A percentile compares a stretch with the other conserved stretches of the same genome.
phyloP scores from a whole-genome alignment of 2,329 filamentous ascomycete genomes.

The Macroventuria anomochaeta region DNA sequence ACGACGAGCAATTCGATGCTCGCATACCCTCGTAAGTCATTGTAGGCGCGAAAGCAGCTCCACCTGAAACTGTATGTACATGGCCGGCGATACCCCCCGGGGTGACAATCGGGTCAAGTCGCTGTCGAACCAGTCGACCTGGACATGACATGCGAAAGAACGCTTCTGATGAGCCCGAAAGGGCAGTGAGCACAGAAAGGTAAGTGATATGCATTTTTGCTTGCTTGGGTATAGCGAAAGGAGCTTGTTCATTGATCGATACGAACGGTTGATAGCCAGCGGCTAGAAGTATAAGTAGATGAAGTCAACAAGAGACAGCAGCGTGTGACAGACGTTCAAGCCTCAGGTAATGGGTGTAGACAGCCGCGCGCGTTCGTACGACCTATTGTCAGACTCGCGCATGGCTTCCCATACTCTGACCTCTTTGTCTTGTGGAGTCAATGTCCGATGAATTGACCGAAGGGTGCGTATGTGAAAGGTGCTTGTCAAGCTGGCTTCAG shows the following conservation, averaged over 20 bases:
- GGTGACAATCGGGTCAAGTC: constrained; percentile 71
- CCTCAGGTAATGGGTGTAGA: constrained; percentile 3
- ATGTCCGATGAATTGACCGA: background rate
- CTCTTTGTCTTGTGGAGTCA: constrained; percentile 7
- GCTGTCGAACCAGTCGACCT: constrained; percentile 50
- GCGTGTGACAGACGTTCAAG: constrained; percentile 3
- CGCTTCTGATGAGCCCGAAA: constrained; percentile 25
- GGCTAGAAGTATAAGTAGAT: constrained; percentile 10
- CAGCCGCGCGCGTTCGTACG: constrained; percentile 11
- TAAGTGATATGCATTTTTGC: constrained; percentile 24
- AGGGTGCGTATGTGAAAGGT: constrained; percentile 2
- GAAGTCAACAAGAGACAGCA: background rate
- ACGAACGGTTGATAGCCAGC: background rate
- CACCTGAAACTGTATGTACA: constrained; percentile 74
- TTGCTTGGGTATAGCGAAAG: background rate
- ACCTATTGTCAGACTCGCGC: constrained; percentile 8
- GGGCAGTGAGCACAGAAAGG: constrained; percentile 19
- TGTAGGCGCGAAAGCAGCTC: constrained; percentile 68
- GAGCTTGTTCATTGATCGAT: background rate
- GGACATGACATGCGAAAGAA: constrained; percentile 42
- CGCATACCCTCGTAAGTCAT: constrained; percentile 67
- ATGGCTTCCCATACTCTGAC: constrained; percentile 4
- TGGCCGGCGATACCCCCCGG: constrained; percentile 67
- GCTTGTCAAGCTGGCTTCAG: constrained; percentile 1
- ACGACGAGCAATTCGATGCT: constrained; percentile 70